Evolutionary conservation across 2,329 filamentous ascomycete species (phyloP).

Genomic region (Fusarium clavum): DNA sequence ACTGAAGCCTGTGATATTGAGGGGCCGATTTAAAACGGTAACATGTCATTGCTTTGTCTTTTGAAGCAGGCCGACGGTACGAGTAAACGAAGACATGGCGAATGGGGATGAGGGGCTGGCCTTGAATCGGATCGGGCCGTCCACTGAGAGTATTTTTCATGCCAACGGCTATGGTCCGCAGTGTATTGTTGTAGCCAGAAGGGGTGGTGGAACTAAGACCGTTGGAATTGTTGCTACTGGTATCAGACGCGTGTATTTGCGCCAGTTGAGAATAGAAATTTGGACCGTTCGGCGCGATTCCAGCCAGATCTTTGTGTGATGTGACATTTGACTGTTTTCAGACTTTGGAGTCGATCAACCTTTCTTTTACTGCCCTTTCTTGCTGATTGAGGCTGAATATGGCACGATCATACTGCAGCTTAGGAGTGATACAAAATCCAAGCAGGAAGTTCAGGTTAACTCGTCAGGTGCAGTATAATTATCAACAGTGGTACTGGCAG

Average conservation of each 20-base stretch:
- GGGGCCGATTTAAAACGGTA: slow-evolving; percentile 9
- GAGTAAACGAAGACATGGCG: slow-evolving; percentile 40
- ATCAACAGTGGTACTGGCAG: slow-evolving; percentile 18
- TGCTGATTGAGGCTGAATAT: slow-evolving; percentile 27
- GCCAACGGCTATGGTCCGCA: slow-evolving; percentile 32
- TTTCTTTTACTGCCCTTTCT: slow-evolving; percentile 20
- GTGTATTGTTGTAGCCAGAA: slow-evolving; percentile 36
- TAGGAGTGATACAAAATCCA: slow-evolving; percentile 32
- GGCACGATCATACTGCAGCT: slow-evolving; percentile 28
- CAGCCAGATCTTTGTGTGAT: slow-evolving; percentile 60
- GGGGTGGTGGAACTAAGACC: slow-evolving; percentile 42
- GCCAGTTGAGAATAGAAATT: slow-evolving; percentile 23
- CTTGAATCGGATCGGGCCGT: slow-evolving; percentile 48
- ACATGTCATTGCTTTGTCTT: slow-evolving; percentile 30
- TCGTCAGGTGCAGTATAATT: slow-evolving; percentile 13
- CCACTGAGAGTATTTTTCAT: slow-evolving; percentile 33
- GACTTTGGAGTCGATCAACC: slow-evolving; percentile 44
- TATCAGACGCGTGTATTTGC: slow-evolving; percentile 34
- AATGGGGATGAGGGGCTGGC: slow-evolving; percentile 36
- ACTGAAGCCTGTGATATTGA: slow-evolving; percentile 11
- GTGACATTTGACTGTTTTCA: slow-evolving; percentile 62
- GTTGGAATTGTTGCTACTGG: slow-evolving; percentile 34
- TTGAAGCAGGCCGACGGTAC: slow-evolving; percentile 18
- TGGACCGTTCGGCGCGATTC: slow-evolving; percentile 41
- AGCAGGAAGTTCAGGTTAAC: slow-evolving; percentile 19